Conservation (phyloP, 805 yeast genomes). For the Candida chauliodis region DNA sequence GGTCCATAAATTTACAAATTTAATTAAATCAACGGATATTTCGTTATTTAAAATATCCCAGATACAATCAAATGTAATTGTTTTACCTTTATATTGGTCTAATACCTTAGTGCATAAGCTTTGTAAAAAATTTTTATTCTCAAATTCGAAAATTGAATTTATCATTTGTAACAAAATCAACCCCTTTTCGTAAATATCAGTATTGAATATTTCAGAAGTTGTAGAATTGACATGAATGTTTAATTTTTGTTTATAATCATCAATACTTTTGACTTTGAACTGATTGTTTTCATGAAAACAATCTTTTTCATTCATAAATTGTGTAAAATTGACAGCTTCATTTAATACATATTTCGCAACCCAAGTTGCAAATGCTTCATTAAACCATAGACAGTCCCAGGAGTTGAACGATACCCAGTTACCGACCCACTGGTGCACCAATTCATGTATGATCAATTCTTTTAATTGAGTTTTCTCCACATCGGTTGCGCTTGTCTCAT, state of each 20-base stretch:
- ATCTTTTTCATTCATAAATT: constrained; percentile 24
- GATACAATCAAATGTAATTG: constrained; percentile 48
- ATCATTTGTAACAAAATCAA: constrained; percentile 53
- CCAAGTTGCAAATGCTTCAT: constrained; percentile 78
- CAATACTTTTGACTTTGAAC: constrained; percentile 20
- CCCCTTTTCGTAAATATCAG: constrained; percentile 57
- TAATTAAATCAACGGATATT: constrained; percentile 41
- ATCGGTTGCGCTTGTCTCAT: constrained; percentile 18
- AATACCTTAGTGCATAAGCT: constrained; percentile 34
- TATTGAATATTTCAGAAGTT: constrained; percentile 47
- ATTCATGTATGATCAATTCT: constrained; percentile 65
- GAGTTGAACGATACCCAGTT: constrained; percentile 62
- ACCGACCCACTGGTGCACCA: constrained; percentile 82
- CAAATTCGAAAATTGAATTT: constrained; percentile 10
- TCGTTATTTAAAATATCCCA: constrained; percentile 44
- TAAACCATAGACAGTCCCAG: constrained; percentile 70
- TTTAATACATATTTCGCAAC: constrained; percentile 36
- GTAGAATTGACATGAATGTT: constrained; percentile 15
- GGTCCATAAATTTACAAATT: constrained; percentile 59
- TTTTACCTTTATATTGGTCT: constrained; percentile 25
- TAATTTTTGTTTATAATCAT: constrained; percentile 30
- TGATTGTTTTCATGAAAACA: constrained; percentile 15
- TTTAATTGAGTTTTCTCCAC: constrained; percentile 33
- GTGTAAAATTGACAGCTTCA: constrained; percentile 17
- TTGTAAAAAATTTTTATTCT: constrained; percentile 9